Percentiles rank a stretch among this genome's conserved stretches.
These are phyloP conservation scores for Suillus discolor DNA, from an alignment of 768 basidiomycete genomes.

Conservation along the genomic window DNA sequence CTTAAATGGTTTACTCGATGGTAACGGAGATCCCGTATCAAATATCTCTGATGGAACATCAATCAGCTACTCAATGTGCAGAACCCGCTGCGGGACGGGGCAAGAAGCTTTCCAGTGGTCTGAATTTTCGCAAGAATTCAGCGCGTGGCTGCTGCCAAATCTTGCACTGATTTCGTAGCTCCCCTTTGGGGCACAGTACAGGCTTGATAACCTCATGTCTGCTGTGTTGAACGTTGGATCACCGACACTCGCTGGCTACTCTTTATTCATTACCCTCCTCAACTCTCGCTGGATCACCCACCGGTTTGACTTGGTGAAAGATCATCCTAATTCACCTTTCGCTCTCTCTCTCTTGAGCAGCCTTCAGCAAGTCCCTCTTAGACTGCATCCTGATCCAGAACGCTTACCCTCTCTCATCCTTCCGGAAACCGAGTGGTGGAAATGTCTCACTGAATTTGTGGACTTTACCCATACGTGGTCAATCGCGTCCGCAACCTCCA, in stretches of 20 bases:
- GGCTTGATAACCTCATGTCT: slow-evolving; percentile 44
- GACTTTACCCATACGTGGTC: slow-evolving; percentile 39
- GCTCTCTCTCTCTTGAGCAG: slow-evolving; percentile 35
- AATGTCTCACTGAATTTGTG: slow-evolving; percentile 28
- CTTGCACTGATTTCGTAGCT: slow-evolving; percentile 51
- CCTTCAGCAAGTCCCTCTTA: slow-evolving; percentile 40
- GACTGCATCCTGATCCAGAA: slow-evolving; percentile 21
- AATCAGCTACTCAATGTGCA: slow-evolving; percentile 15
- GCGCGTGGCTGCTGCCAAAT: slow-evolving; percentile 51
- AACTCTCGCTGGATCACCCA: slow-evolving; percentile 45
- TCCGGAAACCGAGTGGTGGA: slow-evolving; percentile 43
- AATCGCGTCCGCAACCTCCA: slow-evolving; percentile 33
- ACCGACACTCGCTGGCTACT: slow-evolving; percentile 47
- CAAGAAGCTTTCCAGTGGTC: slow-evolving; percentile 24
- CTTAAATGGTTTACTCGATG: slow-evolving; percentile 7
- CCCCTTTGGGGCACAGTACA: slow-evolving; percentile 46
- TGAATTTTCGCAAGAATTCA: slow-evolving; percentile 37
- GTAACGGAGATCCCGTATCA: background rate
- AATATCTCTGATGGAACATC: slow-evolving; percentile 10
- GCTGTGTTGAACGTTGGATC: slow-evolving; percentile 47
- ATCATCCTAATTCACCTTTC: slow-evolving; percentile 25
- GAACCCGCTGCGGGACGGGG: slow-evolving; percentile 12
- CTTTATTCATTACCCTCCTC: slow-evolving; percentile 43
- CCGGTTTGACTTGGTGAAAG: slow-evolving; percentile 31
- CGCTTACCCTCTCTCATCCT: slow-evolving; percentile 39